Evolutionary conservation across 495 filamentous ascomycete genomes (phyloP), one percentile per base, ranked within the genome.

Genomic region (Podospora pseudocomata): DNA sequence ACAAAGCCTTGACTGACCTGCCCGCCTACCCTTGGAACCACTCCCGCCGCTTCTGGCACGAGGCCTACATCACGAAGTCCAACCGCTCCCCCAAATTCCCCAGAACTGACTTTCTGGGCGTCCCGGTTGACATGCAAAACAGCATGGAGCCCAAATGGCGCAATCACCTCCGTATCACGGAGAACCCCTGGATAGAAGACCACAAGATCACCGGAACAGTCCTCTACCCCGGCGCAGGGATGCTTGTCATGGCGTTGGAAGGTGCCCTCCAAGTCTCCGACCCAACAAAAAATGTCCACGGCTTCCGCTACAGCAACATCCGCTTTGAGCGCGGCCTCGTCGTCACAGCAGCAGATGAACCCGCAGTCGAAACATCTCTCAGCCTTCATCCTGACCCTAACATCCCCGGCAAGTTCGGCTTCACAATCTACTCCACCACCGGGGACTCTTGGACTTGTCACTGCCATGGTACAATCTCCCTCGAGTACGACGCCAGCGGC

Each of bases 171-270:
- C 65, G 74, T 1, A 65, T 78, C 2, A 59, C 65, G 2, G 75
- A 84, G 56, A 70, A 78, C 23, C 81, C 82, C 1, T 85, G 83
- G 83, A 62, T 86, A 3, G 16, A 68, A 18, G 79, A 83, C 64
- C 83, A 86, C 67, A 76, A 66, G 30, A 74, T 75, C 64, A 68
- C 65, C 0, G 67, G 68, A 4, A 75, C 79, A 18, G 78, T 84
- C 11, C 65, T 86, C 1, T 85, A 82, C 60, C 83, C 85, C 0
- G 74, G 68, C 11, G 79, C 83, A 2, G 83, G 79, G 0, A 83
- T 82, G 63, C 70, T 85, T 0, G 72, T 75, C 6, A 85, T 86
- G 80, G 79, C 70, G 9, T 73, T 80, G 9, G 84, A 86, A 68
- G 85, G 83, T 0, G 73, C 73, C 1, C 82, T 84, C 58, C 20